Evolutionary conservation across 2,329 filamentous ascomycete genomes (phyloP).

Genomic region (Pseudodiploospora longispora): DNA sequence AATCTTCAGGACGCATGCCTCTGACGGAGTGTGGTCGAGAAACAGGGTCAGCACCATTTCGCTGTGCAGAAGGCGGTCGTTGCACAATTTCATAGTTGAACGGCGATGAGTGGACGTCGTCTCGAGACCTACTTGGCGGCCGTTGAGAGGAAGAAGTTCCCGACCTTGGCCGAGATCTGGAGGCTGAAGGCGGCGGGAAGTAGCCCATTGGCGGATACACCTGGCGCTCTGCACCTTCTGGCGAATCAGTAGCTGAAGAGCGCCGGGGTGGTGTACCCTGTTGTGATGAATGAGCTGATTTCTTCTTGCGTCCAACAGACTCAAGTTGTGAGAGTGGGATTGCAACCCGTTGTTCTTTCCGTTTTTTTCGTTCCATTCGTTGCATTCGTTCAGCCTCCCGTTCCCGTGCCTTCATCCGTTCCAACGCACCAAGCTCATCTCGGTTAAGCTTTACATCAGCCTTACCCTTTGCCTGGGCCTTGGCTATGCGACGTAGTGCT

Average conservation of each 20-base stretch:
- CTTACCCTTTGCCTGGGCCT: constrained; percentile 68
- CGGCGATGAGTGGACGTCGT: constrained; percentile 32
- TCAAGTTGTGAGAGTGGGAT: constrained; percentile 47
- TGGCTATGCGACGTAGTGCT: constrained; percentile 71
- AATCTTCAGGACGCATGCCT: constrained; percentile 24
- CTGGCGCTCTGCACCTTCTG: constrained; percentile 25
- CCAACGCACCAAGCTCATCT: constrained; percentile 73
- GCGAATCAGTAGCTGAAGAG: constrained; percentile 28
- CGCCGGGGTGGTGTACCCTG: constrained; percentile 13
- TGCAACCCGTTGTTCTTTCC: constrained; percentile 40
- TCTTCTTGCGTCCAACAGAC: constrained; percentile 30
- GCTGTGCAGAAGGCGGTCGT: constrained; percentile 21
- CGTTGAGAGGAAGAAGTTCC: constrained; percentile 33
- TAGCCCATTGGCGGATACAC: constrained; percentile 42
- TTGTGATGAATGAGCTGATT: constrained; percentile 24
- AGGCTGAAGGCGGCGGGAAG: constrained; percentile 38
- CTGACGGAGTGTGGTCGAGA: constrained; percentile 25
- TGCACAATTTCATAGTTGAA: constrained; percentile 39
- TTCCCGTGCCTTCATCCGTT: constrained; percentile 56
- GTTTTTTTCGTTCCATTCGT: constrained; percentile 28
- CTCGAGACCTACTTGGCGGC: constrained; percentile 22
- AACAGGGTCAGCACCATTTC: constrained; percentile 38
- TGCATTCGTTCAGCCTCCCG: constrained; percentile 34
- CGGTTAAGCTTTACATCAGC: constrained; percentile 71
- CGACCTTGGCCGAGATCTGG: constrained; percentile 34